Evolutionary conservation across 768 basidiomycete species (phyloP).

Genomic region (Heimioporus sp.): DNA sequence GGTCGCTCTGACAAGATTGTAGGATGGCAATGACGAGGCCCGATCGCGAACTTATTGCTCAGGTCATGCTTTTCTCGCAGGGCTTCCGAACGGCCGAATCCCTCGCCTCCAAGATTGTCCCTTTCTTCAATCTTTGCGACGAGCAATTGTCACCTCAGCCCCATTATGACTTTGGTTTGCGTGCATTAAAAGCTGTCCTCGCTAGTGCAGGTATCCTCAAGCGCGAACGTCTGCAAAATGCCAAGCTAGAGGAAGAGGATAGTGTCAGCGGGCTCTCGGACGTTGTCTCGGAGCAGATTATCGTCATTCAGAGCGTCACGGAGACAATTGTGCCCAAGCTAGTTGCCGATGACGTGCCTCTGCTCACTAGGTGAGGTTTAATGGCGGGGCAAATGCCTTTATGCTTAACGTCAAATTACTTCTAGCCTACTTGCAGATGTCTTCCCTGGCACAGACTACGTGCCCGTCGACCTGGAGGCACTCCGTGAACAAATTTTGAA

Average conservation of each 20-base stretch:
- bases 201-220: slow-evolving; percentile 98
- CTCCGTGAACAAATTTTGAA: slow-evolving; percentile 83
- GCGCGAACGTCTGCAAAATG: slow-evolving; percentile 72
- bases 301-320: slow-evolving; percentile 96
- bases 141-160: slow-evolving; percentile 97
- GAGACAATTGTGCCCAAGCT: slow-evolving; percentile 99
- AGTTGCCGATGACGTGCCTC: slow-evolving; percentile 94
- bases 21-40: slow-evolving; percentile 99
- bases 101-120: slow-evolving; percentile 97
- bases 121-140: slow-evolving; percentile 98
- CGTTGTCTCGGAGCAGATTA: slow-evolving; percentile 84
- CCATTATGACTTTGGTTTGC: slow-evolving; percentile 98
- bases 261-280: slow-evolving; percentile 62
- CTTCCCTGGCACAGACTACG: slow-evolving; percentile 93
- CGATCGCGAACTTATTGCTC: slow-evolving; percentile 96
- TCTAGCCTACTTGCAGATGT: slow-evolving; percentile 88
- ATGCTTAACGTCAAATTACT: slow-evolving; percentile 1
- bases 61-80: slow-evolving; percentile 99
- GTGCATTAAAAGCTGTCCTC: slow-evolving; percentile 94
- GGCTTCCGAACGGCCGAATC: slow-evolving; percentile 98
- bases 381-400: not conserved
- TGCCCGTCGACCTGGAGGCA: slow-evolving; percentile 83
- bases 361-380: slow-evolving; percentile 75
- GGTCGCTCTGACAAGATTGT: slow-evolving; percentile 9
- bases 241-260: slow-evolving; percentile 39